Conservation (phyloP, 768 basidiomycete genomes). For the Amanita subjunquillea region DNA sequence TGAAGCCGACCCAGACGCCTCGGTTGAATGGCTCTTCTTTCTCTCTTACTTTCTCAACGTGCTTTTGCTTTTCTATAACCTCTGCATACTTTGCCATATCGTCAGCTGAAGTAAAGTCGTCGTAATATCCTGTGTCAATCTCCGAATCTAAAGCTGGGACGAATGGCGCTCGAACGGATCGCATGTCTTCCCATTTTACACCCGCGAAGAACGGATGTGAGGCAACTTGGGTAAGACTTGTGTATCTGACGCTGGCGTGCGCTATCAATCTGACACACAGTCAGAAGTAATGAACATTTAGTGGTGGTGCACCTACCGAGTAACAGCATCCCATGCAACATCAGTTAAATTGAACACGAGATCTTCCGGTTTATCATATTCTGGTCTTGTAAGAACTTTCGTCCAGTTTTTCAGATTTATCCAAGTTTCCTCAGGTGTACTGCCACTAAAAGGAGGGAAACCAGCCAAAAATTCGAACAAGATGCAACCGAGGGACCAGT, state of each 20-base stretch:
- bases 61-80: conserved; percentile 92
- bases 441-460: conserved; percentile 96
- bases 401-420: conserved; percentile 98
- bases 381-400: conserved; percentile 81
- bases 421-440: conserved; percentile 96
- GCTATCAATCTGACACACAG: conserved; percentile 61
- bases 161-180: conserved; percentile 74
- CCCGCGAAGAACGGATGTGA: conserved; percentile 76
- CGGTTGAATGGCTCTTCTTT: conserved; percentile 63
- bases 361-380: conserved; percentile 94
- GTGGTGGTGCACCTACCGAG: conserved; percentile 38
- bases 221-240: conserved; percentile 63
- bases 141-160: conserved; percentile 93
- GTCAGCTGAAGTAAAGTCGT: conserved; percentile 77
- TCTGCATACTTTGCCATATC: conserved; percentile 99
- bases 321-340: conserved; percentile 90
- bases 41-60: conserved; percentile 88
- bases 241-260: conserved; percentile 70
- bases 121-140: conserved; percentile 91
- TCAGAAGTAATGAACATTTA: conserved; percentile 2
- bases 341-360: conserved; percentile 94
- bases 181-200: conserved; percentile 71
- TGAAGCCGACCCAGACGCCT: conserved; percentile 89
- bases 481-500: conserved; percentile 97
- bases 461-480: conserved; percentile 95